Percentiles rank a stretch among this genome's conserved stretches.
phyloP scores from a whole-genome alignment of 1,284 basidiomycete genomes.

The Schizophyllum commune region DNA sequence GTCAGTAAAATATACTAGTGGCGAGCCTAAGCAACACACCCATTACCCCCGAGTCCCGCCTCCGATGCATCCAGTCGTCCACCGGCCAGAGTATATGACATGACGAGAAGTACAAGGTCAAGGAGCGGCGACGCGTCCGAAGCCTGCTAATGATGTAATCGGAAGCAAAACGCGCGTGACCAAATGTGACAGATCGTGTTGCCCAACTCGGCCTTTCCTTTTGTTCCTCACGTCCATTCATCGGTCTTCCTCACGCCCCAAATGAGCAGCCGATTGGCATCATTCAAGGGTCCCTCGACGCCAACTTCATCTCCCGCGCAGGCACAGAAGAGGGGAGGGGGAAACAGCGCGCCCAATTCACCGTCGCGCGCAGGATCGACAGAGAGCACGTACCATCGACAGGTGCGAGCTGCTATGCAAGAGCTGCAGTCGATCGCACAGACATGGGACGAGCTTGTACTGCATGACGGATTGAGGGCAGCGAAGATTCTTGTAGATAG shows the following conservation, averaged over 20 bases:
- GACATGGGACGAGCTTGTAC: constrained; percentile 72
- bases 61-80: constrained; percentile 6
- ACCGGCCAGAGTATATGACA: constrained; percentile 11
- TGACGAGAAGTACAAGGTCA: background rate
- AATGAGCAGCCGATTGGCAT: constrained; percentile 48
- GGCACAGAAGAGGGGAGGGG: constrained; percentile 13
- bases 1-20: constrained; percentile 1
- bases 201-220: background rate
- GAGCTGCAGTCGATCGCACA: constrained; percentile 52
- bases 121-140: background rate
- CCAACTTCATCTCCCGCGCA: constrained; percentile 57
- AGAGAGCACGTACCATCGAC: constrained; percentile 71
- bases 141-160: background rate
- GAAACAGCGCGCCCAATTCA: constrained; percentile 27
- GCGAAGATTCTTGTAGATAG: constrained; percentile 58
- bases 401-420: constrained; percentile 50
- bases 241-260: background rate
- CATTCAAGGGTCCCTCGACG: constrained; percentile 70
- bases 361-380: constrained; percentile 35
- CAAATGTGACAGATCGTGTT: background rate
- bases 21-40: background rate
- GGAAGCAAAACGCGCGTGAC: background rate
- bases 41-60: background rate
- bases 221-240: background rate
- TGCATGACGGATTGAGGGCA: constrained; percentile 66